Evolutionary conservation across 2,329 filamentous ascomycete species (phyloP), one percentile per base, ranked within the genome.

Genomic region (Apiospora arundinis): DNA sequence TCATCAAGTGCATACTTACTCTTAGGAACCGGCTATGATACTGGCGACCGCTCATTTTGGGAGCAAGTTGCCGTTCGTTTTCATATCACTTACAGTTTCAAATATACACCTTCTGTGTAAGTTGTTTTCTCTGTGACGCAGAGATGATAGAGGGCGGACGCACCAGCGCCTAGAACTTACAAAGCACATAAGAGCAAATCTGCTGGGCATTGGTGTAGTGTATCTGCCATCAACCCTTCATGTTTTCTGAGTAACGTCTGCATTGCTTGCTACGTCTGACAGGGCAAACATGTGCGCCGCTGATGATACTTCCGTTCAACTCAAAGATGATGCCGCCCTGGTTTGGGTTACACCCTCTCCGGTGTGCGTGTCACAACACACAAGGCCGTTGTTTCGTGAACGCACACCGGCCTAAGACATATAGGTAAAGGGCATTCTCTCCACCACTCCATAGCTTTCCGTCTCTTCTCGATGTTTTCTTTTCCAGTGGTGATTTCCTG

Each of bases 171-270:
- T 7, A 3, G 28, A 4, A 18, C 42, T 16, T 45, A 14, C 16
- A 45, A 40, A 45, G 42, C 25, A 5, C 52, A 60, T n/a, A 25
- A 14, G 9, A 11, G 21, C 28, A 21, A 8, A 6, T 32, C 32
- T 21, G 6, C 52, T 60, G 52, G 37, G 11, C 28, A n/a, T n/a
- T 14, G 23, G 25, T 56, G 28, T n/a, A 5, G 9, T 40, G 52
- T 12, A 63, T 40, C 21, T 63, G 32, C 56, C 56, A 63, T 16
- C 32, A 40, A n/a, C 8, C 56, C 56, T 63, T 40, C 56, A 63
- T n/a, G 21, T 2, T 63, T 40, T 63, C 56, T 63, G 56, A 28
- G 56, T 63, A 63, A 63, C 56, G 32, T 18, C 56, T 63, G 56
- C 28, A 28, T 63, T 40, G n/a, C 56, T 40, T 40, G 32, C 12